Evolutionary conservation across 495 filamentous ascomycete genomes (phyloP).

Genomic region (Terfezia claveryi): DNA sequence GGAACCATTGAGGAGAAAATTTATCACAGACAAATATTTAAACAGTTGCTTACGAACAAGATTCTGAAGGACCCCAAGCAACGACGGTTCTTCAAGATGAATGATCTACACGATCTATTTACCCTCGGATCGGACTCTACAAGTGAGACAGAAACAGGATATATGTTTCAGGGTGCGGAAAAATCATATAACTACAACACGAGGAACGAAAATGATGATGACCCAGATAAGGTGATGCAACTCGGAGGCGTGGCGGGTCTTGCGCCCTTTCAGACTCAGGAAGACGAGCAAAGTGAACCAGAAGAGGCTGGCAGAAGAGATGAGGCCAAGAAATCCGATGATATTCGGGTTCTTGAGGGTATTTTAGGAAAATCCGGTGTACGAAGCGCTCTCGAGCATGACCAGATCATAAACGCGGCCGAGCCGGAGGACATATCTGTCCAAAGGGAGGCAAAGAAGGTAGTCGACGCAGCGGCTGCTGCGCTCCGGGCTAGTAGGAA

Average conservation of each 20-base stretch:
- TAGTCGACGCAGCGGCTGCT: constrained; percentile 55
- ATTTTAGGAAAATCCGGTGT: constrained; percentile 72
- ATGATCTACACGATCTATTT: constrained; percentile 79
- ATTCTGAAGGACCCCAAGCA: constrained; percentile 83
- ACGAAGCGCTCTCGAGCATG: constrained; percentile 69
- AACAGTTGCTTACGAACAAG: constrained; percentile 88
- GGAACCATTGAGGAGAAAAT: constrained; percentile 98
- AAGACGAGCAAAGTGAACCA: neutral
- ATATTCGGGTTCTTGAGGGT: constrained; percentile 56
- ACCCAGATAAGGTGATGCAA: constrained; percentile 25
- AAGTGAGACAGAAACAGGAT: constrained; percentile 56
- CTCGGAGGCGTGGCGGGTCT: constrained; percentile 37
- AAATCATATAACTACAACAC: constrained; percentile 32
- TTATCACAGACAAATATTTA: constrained; percentile 93
- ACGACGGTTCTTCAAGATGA: constrained; percentile 59
- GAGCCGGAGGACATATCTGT: constrained; percentile 52
- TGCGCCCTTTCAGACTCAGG: constrained; percentile 5
- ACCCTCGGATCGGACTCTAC: constrained; percentile 47
- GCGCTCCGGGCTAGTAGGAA: constrained; percentile 52
- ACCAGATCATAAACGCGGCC: constrained; percentile 50
- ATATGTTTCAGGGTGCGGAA: constrained; percentile 64
- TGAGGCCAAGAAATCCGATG: constrained; percentile 22
- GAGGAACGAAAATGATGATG: constrained; percentile 12
- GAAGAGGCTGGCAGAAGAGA: constrained; percentile 17
- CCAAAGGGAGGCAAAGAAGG: constrained; percentile 54